Conservation (phyloP, 495 filamentous ascomycete genomes). For the Xylaria scruposa region DNA sequence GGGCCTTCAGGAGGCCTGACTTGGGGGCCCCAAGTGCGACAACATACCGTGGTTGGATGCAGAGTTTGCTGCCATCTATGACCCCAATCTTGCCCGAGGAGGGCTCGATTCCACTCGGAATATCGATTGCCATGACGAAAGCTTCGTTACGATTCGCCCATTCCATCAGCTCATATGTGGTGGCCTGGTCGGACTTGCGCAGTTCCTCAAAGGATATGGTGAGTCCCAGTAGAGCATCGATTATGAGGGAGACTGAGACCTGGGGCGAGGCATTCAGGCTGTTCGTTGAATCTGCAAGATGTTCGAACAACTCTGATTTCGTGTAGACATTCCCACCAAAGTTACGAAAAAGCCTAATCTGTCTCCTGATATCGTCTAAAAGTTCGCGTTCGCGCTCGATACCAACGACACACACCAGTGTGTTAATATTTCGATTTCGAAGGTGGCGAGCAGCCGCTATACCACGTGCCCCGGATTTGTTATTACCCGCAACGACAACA, state of each 20-base stretch:
- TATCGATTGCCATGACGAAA: slow-evolving; percentile 79
- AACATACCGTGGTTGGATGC: slow-evolving; percentile 75
- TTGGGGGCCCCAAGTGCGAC: slow-evolving; percentile 86
- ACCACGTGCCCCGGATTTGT: slow-evolving; percentile 81
- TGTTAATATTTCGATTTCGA: slow-evolving; percentile 75
- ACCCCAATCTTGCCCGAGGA: slow-evolving; percentile 66
- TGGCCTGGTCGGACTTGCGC: slow-evolving; percentile 78
- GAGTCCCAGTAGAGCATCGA: slow-evolving; percentile 87
- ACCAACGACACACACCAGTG: slow-evolving; percentile 83
- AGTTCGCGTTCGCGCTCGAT: slow-evolving; percentile 68
- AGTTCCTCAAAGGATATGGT: slow-evolving; percentile 85
- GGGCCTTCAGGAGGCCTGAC: slow-evolving; percentile 75
- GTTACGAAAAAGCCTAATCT: slow-evolving; percentile 77
- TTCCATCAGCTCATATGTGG: slow-evolving; percentile 80
- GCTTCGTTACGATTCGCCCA: slow-evolving; percentile 87
- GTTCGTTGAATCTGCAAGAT: slow-evolving; percentile 42
- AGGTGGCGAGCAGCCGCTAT: slow-evolving; percentile 88
- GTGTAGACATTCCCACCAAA: slow-evolving; percentile 73
- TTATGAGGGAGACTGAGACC: slow-evolving; percentile 72
- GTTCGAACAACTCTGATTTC: slow-evolving; percentile 61
- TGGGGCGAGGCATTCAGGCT: slow-evolving; percentile 41
- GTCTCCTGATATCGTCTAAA: slow-evolving; percentile 73
- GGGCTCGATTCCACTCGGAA: slow-evolving; percentile 86
- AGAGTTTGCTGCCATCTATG: slow-evolving; percentile 72
- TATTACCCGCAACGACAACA: slow-evolving; percentile 85